Evolutionary conservation across 306 rosid species (phyloP), one percentile per base, ranked within the genome.

Genomic region (Argentina anserina): DNA sequence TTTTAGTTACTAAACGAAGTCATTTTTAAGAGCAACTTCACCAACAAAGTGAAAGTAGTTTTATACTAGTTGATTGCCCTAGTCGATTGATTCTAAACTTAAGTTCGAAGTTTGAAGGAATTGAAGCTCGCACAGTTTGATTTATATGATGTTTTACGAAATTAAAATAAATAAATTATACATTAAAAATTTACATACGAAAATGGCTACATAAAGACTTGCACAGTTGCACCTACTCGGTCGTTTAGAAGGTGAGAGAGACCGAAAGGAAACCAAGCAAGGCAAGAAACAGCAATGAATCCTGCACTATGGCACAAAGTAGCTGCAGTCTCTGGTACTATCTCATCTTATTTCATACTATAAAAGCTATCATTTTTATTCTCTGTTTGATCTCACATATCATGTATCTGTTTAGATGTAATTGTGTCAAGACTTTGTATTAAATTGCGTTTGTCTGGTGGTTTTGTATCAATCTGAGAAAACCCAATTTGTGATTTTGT

Each of bases 281-380:
- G 20, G 41, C 14, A 52, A 63, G 14, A 41, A 29, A 66, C 52
- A 26, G 14, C 69, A 25, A 91, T 89, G 98, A 70, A 87, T 86
- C 90, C 90, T 71, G 81, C 1, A 26, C 47, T 73, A n/a, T 93
- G 97, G 98, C 98, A 89, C 84, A 93, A 91, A 86, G 84, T 91
- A 5, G 97, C 98, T 69, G 97, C 90, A 1, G 8, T 93, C 71
- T 93, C 97, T 67, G 96, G 98, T 89, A 80, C 9, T 43, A 9
- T 6, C 43, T 36, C 52, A 10, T 72, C 39, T 33, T 31, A 29
- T 50, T 61, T 79, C 53, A 18, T 34, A 41, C 21, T 9, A 36
- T 11, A n/a, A 71, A 20, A 23, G 42, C 13, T 37, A 20, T 65
- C 17, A 28, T 18, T 40, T 61, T 37, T 55, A 6, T 14, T 43